Conservation (phyloP, 805 yeast species). For the Saccharomycopsis sp. region DNA sequence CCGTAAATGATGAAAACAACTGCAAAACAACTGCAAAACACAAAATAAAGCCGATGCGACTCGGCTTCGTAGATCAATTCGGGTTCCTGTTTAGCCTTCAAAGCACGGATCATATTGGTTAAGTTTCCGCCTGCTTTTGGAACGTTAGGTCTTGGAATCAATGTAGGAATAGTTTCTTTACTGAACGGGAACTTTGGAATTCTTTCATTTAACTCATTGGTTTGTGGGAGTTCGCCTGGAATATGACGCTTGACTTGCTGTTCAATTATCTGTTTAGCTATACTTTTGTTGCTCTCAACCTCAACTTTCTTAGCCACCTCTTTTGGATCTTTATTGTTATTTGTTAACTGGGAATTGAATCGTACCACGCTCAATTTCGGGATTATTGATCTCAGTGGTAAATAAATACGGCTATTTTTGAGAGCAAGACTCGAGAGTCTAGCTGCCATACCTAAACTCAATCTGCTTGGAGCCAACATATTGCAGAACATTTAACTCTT, state of each 20-base stretch:
- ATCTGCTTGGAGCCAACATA: neutral
- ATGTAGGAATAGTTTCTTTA: conserved; percentile 56
- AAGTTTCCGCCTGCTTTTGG: conserved; percentile 62
- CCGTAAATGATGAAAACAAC: conserved; percentile 66
- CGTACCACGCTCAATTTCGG: neutral
- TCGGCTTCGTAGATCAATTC: conserved; percentile 79
- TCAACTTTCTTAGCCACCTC: neutral
- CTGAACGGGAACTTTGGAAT: conserved; percentile 62
- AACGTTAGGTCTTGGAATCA: conserved; percentile 70
- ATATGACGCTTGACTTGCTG: conserved; percentile 31
- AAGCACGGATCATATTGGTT: conserved; percentile 52
- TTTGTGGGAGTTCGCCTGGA: conserved; percentile 46
- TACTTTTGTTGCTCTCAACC: conserved; percentile 1
- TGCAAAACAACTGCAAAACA: conserved; percentile 62
- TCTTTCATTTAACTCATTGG: conserved; percentile 48
- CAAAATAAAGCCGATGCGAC: conserved; percentile 71
- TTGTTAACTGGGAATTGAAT: neutral
- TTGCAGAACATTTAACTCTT: neutral
- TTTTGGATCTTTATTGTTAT: neutral
- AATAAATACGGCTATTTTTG: neutral
- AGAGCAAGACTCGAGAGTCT: neutral
- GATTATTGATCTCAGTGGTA: neutral
- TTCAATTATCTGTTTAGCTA: conserved; percentile 12
- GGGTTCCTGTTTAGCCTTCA: conserved; percentile 51
- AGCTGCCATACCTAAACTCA: neutral